These are phyloP conservation scores for Melampsora americana DNA, from an alignment of 1,284 basidiomycete species.

Conservation along the genomic window DNA sequence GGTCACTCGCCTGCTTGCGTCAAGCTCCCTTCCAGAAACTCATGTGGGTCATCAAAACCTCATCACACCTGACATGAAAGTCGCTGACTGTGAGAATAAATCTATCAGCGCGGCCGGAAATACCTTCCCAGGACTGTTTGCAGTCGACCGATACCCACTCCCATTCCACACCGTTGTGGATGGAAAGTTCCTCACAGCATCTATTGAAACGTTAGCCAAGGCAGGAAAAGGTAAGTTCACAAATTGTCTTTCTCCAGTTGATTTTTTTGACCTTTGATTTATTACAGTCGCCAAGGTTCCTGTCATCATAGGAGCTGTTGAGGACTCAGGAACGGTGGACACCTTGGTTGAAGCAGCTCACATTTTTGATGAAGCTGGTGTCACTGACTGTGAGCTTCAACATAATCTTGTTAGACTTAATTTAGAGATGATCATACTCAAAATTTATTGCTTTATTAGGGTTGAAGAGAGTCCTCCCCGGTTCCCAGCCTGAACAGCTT, in stretches of 20 bases:
- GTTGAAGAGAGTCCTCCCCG: neutral
- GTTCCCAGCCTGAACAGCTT: neutral
- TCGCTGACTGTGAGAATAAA: neutral
- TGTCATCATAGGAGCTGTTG: neutral
- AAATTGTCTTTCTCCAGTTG: neutral
- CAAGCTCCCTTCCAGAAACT: neutral
- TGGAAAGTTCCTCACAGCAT: neutral
- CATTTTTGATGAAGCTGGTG: neutral
- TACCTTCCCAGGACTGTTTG: neutral
- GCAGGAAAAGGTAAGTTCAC: neutral
- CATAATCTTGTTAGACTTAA: too few species aligned
- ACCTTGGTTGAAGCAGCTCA: neutral
- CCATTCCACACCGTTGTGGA: neutral
- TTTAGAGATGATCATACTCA: too few species aligned
- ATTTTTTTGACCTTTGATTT: too few species aligned
- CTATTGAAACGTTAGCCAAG: constrained; percentile 1
- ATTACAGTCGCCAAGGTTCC: neutral
- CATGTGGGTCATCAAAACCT: neutral
- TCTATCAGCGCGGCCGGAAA: neutral
- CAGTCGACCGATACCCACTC: neutral
- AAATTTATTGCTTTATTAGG: neutral
- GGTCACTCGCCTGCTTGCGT: neutral
- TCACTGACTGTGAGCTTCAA: neutral
- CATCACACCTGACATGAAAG: neutral
- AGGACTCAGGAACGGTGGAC: neutral